These are phyloP conservation scores for Corylus americana DNA, from an alignment of 306 rosid genomes.

Conservation along the genomic window DNA sequence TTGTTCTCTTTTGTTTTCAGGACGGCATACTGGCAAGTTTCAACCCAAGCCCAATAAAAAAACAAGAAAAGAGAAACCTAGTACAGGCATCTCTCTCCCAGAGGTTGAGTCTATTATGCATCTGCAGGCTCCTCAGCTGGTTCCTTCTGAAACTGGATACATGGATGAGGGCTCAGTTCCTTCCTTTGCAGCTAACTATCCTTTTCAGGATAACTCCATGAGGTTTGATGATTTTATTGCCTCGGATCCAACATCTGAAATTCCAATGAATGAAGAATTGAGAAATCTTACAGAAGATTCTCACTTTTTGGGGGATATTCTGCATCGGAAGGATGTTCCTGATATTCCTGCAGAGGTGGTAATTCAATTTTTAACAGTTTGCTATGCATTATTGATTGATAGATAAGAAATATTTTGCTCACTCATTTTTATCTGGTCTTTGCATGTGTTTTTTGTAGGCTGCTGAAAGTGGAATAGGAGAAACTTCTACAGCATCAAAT, in stretches of 20 bases:
- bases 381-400: background rate
- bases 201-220: conserved; percentile 38
- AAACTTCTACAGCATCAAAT: conserved; percentile 26
- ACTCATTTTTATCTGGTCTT: conserved; percentile 17
- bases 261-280: conserved; percentile 46
- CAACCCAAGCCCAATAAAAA: conserved; percentile 39
- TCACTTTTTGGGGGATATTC: conserved; percentile 36
- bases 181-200: conserved; percentile 27
- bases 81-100: conserved; percentile 20
- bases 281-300: conserved; percentile 30
- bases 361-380: conserved; percentile 21
- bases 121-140: conserved; percentile 28
- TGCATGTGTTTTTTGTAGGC: conserved; percentile 31
- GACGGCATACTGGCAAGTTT: conserved; percentile 31
- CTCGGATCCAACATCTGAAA: conserved; percentile 33
- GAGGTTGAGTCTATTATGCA: conserved; percentile 29
- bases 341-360: conserved; percentile 36
- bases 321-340: conserved; percentile 46
- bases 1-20: conserved; percentile 19
- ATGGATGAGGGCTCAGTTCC: conserved; percentile 32
- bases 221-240: conserved; percentile 29
- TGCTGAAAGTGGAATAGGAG: conserved; percentile 31
- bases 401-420: background rate
- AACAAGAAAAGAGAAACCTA: conserved; percentile 26
- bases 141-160: conserved; percentile 14